Percentiles rank a stretch among this genome's conserved stretches.
Evolutionary conservation across 257 asterid species (phyloP).

Genomic region (Solanum gandarillasii): DNA sequence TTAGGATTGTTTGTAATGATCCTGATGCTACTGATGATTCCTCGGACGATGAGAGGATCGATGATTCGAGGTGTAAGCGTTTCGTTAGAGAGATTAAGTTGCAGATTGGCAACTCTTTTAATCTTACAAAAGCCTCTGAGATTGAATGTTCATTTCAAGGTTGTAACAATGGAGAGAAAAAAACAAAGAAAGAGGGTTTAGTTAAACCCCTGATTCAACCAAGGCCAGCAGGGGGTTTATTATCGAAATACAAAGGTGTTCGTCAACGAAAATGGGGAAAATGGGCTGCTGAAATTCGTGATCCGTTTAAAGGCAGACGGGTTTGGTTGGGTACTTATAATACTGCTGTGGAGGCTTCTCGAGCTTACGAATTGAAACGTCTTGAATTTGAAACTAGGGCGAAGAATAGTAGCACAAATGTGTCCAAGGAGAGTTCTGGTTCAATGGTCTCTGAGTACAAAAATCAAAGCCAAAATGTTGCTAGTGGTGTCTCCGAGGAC

Average conservation of each 20-base stretch:
- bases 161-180: constrained; percentile 23
- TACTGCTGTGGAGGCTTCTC: constrained; percentile 67
- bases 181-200: constrained; percentile 5
- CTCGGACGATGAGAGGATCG: constrained; percentile 47
- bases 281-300: constrained; percentile 95
- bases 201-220: constrained; percentile 3
- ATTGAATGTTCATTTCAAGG: constrained; percentile 31
- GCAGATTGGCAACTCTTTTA: constrained; percentile 10
- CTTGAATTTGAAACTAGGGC: constrained; percentile 46
- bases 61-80: constrained; percentile 26
- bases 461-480: background rate
- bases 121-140: constrained; percentile 1
- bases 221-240: background rate
- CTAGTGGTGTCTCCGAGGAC: constrained; percentile 12
- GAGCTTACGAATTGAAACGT: constrained; percentile 55
- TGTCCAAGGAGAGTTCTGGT: constrained; percentile 12
- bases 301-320: constrained; percentile 55
- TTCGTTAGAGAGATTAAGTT: constrained; percentile 39
- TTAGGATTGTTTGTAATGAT: constrained; percentile 55
- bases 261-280: constrained; percentile 91
- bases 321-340: constrained; percentile 77
- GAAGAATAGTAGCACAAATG: background rate
- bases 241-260: constrained; percentile 45
- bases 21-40: constrained; percentile 95
- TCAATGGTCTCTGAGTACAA: background rate